A percentile compares a stretch with the other conserved stretches of the same genome.
Evolutionary conservation across 805 yeast species (phyloP).

Genomic region (Wickerhamomyces chaumierensis): DNA sequence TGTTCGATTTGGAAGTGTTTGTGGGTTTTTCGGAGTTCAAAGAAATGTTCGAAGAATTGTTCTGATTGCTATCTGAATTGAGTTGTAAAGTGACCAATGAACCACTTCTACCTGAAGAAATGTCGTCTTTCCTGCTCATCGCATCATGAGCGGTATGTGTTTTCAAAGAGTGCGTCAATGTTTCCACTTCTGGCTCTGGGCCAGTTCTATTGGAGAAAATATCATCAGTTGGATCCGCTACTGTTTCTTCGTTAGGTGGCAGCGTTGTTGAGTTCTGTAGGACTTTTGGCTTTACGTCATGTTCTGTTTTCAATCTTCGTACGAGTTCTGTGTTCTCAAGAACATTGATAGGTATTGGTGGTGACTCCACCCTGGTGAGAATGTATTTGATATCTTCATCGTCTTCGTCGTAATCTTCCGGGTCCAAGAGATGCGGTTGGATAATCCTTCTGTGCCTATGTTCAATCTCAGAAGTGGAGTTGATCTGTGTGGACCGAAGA

Average conservation of each 20-base stretch:
- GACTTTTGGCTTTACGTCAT: conserved; percentile 4
- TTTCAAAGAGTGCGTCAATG: conserved; percentile 4
- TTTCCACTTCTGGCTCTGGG: background rate
- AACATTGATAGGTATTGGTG: conserved; percentile 21
- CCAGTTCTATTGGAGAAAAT: background rate
- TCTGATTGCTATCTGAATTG: background rate
- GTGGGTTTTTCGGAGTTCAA: background rate
- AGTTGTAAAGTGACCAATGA: background rate
- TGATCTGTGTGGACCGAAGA: conserved; percentile 1
- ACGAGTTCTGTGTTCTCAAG: conserved; percentile 11
- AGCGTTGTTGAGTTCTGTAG: too few species aligned
- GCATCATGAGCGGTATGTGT: conserved; percentile 12
- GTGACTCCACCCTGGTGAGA: conserved; percentile 14
- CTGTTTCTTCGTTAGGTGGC: too few species aligned
- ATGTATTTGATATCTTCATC: conserved; percentile 4
- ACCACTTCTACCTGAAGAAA: background rate
- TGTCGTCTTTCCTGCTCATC: background rate
- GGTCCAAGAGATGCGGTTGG: conserved; percentile 9
- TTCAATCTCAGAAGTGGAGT: conserved; percentile 10
- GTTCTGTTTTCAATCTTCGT: conserved; percentile 3
- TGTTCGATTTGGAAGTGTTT: background rate
- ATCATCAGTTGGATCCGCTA: too few species aligned
- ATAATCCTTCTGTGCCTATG: conserved; percentile 14
- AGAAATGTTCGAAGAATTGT: too few species aligned
- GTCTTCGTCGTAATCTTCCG: conserved; percentile 1